Conservation (phyloP, 768 basidiomycete species). For the Lactarius evosmus region DNA sequence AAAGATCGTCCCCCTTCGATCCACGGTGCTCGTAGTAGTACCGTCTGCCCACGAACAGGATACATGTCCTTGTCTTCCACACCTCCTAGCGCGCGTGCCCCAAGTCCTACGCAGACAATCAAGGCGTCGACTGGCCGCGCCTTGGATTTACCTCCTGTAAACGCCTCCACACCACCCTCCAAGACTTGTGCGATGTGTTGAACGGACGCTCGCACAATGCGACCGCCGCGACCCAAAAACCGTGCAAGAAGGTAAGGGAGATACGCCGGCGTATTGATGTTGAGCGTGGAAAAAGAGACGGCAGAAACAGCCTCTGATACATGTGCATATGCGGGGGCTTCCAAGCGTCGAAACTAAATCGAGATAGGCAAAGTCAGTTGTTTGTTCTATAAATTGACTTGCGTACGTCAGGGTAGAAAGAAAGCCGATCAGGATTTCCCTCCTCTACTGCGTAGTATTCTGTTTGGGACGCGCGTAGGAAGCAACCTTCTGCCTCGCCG, state of each 20-base stretch:
- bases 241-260: slow-evolving; percentile 59
- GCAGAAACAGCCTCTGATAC: slow-evolving; percentile 46
- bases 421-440: slow-evolving; percentile 37
- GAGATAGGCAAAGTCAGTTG: not conserved
- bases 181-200: slow-evolving; percentile 69
- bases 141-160: slow-evolving; percentile 24
- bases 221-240: slow-evolving; percentile 61
- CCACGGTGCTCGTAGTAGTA: slow-evolving; percentile 49
- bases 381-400: not conserved
- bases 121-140: slow-evolving; percentile 45
- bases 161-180: slow-evolving; percentile 47
- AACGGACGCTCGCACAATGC: slow-evolving; percentile 52
- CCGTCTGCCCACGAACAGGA: slow-evolving; percentile 47
- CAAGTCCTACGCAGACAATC: slow-evolving; percentile 68
- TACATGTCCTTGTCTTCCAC: slow-evolving; percentile 49
- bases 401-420: slow-evolving; percentile 37
- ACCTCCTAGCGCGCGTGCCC: slow-evolving; percentile 49
- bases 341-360: slow-evolving; percentile 41
- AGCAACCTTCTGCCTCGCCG: slow-evolving; percentile 53
- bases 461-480: slow-evolving; percentile 60
- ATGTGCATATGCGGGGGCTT: slow-evolving; percentile 38
- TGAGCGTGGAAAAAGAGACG: slow-evolving; percentile 60
- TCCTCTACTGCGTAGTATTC: slow-evolving; percentile 51
- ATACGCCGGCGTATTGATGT: slow-evolving; percentile 63
- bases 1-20: slow-evolving; percentile 49